Base-by-base conservation (phyloP, 441 rosid genomes). In the Erodium texanum region DNA sequence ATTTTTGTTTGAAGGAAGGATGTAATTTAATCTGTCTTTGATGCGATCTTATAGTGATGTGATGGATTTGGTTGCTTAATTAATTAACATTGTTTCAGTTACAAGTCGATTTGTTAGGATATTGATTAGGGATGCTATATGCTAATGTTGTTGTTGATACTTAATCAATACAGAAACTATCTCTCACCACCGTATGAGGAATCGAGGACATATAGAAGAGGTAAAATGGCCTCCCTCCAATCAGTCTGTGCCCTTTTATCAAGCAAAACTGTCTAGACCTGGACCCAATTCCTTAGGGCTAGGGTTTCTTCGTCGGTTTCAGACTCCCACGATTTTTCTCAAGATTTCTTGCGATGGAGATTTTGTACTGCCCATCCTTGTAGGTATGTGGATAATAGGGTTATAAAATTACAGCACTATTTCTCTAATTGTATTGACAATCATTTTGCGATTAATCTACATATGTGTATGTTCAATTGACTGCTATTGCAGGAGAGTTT, bases 261-360 rank as follows among this genome's bases (percentile, higher is more conserved):
- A 19, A 32, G 18, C 66, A 22, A 73, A 72, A 64, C 73, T 66
- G 19, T 36, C 80, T 3, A 74, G 83, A 68, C 59, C 78, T 66
- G 85, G 81, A 71, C 68, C 78, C 67, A 23, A 78, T 50, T 76
- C 85, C n/a, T 65, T 87, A 54, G 87, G 85, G 9, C 81, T 73
- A 18, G 83, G 80, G 18, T 80, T 87, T 79, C 88, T 90, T 22
- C 84, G 79, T 23, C 85, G 84, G 9, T 93, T 87, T 75, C 89
- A 80, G 18, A 80, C 74, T 76, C 98, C 98, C 9, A 87, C 98
- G 0, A 87, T 93, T 74, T 93, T 93, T 79, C 96, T 93, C 66
- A 89, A 89, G 78, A 79, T 93, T 76, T 84, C 90, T 71, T 93
- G 92, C 78, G 86, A 86, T 75, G 96, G 87, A 14, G 94, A 90